Conservation (phyloP, 148 eudicot species). For the Fagopyrum tataricum region DNA sequence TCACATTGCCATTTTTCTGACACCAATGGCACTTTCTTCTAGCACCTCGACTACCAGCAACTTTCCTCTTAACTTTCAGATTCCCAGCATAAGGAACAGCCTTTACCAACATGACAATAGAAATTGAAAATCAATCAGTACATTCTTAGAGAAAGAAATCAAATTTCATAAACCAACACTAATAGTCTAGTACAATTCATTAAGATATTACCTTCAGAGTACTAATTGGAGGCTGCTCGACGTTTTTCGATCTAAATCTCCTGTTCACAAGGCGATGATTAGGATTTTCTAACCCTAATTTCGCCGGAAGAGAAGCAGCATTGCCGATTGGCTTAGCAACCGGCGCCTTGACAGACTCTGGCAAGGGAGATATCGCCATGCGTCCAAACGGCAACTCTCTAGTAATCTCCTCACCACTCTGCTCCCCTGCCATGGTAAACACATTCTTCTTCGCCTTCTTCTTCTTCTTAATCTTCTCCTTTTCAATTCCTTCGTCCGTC, state of each 20-base stretch:
- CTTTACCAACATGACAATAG: slow-evolving; percentile 19
- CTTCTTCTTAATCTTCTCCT: background rate
- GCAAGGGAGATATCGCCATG: slow-evolving; percentile 59
- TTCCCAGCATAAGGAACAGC: slow-evolving; percentile 46
- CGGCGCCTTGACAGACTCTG: slow-evolving; percentile 14
- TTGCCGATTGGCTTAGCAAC: slow-evolving; percentile 27
- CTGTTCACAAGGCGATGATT: slow-evolving; percentile 25
- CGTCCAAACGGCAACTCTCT: slow-evolving; percentile 67
- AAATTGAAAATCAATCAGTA: background rate
- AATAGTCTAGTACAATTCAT: background rate
- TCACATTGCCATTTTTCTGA: slow-evolving; percentile 28
- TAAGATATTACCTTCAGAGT: slow-evolving; percentile 55
- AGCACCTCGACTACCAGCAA: slow-evolving; percentile 11
- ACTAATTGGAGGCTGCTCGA: slow-evolving; percentile 60
- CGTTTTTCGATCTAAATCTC: slow-evolving; percentile 75
- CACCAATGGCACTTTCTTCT: slow-evolving; percentile 88
- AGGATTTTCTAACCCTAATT: slow-evolving; percentile 41
- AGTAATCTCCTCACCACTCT: slow-evolving; percentile 28
- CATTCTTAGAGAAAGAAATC: background rate
- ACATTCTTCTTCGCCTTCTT: slow-evolving; percentile 5
- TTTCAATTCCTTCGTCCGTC: background rate
- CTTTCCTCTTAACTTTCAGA: slow-evolving; percentile 28
- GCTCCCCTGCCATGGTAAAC: background rate
- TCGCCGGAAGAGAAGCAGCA: slow-evolving; percentile 44
- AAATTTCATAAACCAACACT: background rate